phyloP scores from a whole-genome alignment of 108 stramenopile species.

The Conticribra guillardii region DNA sequence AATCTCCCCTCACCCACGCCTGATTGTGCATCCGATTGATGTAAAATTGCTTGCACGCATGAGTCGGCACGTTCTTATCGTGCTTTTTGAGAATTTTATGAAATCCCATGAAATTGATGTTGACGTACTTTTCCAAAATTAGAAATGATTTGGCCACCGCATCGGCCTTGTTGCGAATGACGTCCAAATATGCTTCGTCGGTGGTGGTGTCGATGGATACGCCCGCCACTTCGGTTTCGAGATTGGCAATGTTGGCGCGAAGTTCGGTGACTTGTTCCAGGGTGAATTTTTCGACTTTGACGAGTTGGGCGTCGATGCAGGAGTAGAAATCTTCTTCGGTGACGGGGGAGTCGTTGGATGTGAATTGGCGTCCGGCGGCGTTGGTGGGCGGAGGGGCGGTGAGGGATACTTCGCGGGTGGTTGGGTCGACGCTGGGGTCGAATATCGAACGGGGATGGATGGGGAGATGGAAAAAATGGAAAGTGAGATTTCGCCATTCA shows the following conservation, averaged over 20 bases:
- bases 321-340: conserved; percentile 92
- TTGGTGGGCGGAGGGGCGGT: conserved; percentile 90
- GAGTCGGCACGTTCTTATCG: conserved; percentile 87
- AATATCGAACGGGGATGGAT: too few species aligned
- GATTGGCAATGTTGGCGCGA: conserved; percentile 57
- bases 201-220: conserved; percentile 4
- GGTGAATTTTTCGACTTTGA: conserved; percentile 90
- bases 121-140: conserved; percentile 94
- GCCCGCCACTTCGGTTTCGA: conserved; percentile 37
- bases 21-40: conserved; percentile 94
- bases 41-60: conserved; percentile 92
- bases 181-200: conserved; percentile 36
- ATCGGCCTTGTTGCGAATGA: conserved; percentile 56
- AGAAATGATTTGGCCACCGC: conserved; percentile 79
- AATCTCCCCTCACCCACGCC: conserved; percentile 96
- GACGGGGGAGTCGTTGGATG: conserved; percentile 49
- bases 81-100: conserved; percentile 99
- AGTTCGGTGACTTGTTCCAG: conserved; percentile 73
- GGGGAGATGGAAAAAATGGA: too few species aligned
- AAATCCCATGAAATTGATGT: conserved; percentile 97
- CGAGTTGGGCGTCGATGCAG: conserved; percentile 81
- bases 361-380: conserved; percentile 64
- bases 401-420: conserved; percentile 77
- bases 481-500: too few species aligned
- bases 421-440: conserved; percentile 76